Evolutionary conservation across 371 early-diverging fungal genomes (phyloP), one percentile per base, ranked within the genome.

Genomic region (Mortierella sp.): DNA sequence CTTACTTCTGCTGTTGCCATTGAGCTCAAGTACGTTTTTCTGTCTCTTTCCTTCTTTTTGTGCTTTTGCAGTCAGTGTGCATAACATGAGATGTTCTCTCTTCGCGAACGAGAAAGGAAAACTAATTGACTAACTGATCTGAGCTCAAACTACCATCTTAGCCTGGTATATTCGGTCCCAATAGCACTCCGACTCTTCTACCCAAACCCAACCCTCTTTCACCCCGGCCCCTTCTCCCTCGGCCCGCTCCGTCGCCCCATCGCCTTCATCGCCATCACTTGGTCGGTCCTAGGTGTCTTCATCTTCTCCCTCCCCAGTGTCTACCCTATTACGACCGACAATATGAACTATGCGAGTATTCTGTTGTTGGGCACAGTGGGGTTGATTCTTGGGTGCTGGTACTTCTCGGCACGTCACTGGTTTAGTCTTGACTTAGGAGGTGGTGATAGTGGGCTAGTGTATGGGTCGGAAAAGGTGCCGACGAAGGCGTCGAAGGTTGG

Each of bases 291-390:
- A 8, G 77, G 77, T 21, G 46, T 38, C 5, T 41, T 83, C 43
- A 72, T 77, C 3, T 83, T 83, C 38, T 77, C 80, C 0, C 44
- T 83, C 5, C 84, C 84, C 0, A 73, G 75, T 2, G 21, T 8
- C 1, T 51, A 79, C 58, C 84, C 84, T 1, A 75, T 83, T 70
- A 80, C 80, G 6, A 2, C 38, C 7, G 72, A 74, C 3, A 80
- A 79, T 70, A 83, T 83, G 84, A 83, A 83, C 63, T 83, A 83
- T 41, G 80, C 80, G 0, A 68, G 80, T n/a, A 29, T 79, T 4
- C 44, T 83, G 27, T 44, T 83, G 27, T 12, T 77, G 7, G 11
- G 38, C 3, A 77, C 84, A 24, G 24, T 83, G 21, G 41, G 35
- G 1, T 49, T 75, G 27, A 77, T 77, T 38, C 27, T 83, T 14